Evolutionary conservation across 805 yeast genomes (phyloP), one percentile per base, ranked within the genome.

Genomic region (Candida qinlingensis): DNA sequence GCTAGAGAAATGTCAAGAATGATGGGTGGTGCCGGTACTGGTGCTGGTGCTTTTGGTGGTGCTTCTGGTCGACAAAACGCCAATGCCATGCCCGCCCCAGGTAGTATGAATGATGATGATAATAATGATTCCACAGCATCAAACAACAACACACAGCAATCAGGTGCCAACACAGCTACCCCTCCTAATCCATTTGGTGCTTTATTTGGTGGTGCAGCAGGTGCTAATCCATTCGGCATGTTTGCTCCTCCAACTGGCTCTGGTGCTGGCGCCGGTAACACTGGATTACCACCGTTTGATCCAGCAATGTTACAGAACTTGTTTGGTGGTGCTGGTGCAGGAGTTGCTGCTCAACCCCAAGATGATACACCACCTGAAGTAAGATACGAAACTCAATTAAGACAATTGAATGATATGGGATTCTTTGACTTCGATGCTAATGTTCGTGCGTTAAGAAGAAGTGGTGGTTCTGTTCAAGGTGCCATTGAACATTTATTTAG

Each of bases 381-480:
- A 63, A 74, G 87, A 44, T 86, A 79, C 62, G 91, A 82, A 62
- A 54, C 74, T 3, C 94, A 84, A 63, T 68, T 84, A 54, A 79
- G 87, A 58, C 92, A 85, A 62, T 71, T 84, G 59, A 87, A 85
- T 62, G 92, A 86, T 60, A 83, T 86, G 77, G 94, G 94, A 6
- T 92, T 92, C 71, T 81, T 79, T 56, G 97, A 92, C 57, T 92
- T 92, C 63, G 98, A 92, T 57, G 77, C 87, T 57, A 94, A 94
- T 62, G 90, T 94, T 27, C 83, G 81, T 30, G 98, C 98, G 2
- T 76, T 94, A 59, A 81, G 97, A 71, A 81, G 98, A 69, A 81
- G 92, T 47, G 99, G 99, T 34, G 99, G 99, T 7, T 87, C 91
- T 54, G 97, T 92, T 28, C 97, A 92, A 70, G 97, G 97, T 41